Conservation (phyloP, 2,329 filamentous ascomycete species). For the Colletotrichum magnum region DNA sequence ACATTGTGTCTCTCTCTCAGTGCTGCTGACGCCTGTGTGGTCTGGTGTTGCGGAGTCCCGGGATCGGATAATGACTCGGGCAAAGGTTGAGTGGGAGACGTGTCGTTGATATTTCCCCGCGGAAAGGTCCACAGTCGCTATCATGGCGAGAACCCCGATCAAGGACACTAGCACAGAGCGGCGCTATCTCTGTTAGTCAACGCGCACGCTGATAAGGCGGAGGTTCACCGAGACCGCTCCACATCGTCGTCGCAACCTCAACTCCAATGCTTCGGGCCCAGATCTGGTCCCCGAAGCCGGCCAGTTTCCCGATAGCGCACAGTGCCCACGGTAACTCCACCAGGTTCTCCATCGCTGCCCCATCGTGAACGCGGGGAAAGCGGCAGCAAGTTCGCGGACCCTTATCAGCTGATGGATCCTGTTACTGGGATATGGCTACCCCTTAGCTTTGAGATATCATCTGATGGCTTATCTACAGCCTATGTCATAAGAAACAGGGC, state of each 20-base stretch:
- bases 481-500: neutral
- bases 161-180: slow-evolving; percentile 21
- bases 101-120: slow-evolving; percentile 39
- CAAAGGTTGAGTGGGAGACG: slow-evolving; percentile 30
- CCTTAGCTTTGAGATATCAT: neutral
- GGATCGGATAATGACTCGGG: slow-evolving; percentile 34
- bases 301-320: slow-evolving; percentile 15
- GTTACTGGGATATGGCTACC: slow-evolving; percentile 20
- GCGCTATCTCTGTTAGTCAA: slow-evolving; percentile 35
- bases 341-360: slow-evolving; percentile 10
- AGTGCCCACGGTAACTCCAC: slow-evolving; percentile 34
- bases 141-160: slow-evolving; percentile 14
- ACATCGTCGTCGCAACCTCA: slow-evolving; percentile 4
- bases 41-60: slow-evolving; percentile 30
- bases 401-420: slow-evolving; percentile 32
- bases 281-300: slow-evolving; percentile 6
- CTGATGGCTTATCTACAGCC: slow-evolving; percentile 35
- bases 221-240: slow-evolving; percentile 37
- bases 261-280: slow-evolving; percentile 18
- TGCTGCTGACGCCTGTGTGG: slow-evolving; percentile 8
- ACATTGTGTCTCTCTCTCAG: slow-evolving; percentile 17
- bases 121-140: slow-evolving; percentile 37
- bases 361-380: slow-evolving; percentile 33
- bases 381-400: neutral
- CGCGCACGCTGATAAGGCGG: slow-evolving; percentile 39